Base-by-base conservation (phyloP, 2,329 filamentous ascomycete genomes). In the Bertia moriformis region DNA sequence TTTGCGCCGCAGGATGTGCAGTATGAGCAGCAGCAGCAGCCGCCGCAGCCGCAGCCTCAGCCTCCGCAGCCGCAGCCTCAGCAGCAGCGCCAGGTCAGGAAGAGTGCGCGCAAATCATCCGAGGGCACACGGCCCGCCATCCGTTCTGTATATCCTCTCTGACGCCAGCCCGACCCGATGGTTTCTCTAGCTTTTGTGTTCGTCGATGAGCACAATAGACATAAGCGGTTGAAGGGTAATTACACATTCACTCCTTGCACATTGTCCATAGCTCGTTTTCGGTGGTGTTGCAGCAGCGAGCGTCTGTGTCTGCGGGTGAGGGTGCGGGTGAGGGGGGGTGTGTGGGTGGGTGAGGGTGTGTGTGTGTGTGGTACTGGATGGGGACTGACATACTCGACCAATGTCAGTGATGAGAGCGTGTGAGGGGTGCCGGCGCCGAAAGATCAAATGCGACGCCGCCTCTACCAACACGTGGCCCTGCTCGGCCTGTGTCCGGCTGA, bases 401-500 rank as follows among this genome's bases (percentile, higher is more conserved):
- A 41, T 33, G n/a, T 47, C 46, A 93, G 89, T 95, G 39, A 95
- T 94, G 87, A 80, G 91, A 66, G 91, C 89, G 41, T 96, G 89
- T 59, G 89, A 95, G 63, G 89, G 89, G 43, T 96, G 89, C 55
- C 76, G 89, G 44, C 80, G 87, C 59, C 77, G 89, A 52, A 96
- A 96, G 61, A 96, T 96, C 56, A 94, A 94, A 59, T 96, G 89
- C 62, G 89, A 96, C 63, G 87, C 89, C 39, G 89, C 89, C 17
- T 94, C 89, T 13, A 95, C 88, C 30, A 95, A 96, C 58, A 87
- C 86, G 29, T 96, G 89, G 89, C 91, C 91, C 19, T 96, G 89
- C 59, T 91, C 88, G 30, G 86, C 91, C 24, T 96, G 89, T 57
- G 81, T 88, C 44, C 77, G 89, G 38, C 67, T 96, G 44, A 95